Base-by-base conservation (phyloP, 202 grass and related monocot genomes). In the Hordeum pubiflorum region DNA sequence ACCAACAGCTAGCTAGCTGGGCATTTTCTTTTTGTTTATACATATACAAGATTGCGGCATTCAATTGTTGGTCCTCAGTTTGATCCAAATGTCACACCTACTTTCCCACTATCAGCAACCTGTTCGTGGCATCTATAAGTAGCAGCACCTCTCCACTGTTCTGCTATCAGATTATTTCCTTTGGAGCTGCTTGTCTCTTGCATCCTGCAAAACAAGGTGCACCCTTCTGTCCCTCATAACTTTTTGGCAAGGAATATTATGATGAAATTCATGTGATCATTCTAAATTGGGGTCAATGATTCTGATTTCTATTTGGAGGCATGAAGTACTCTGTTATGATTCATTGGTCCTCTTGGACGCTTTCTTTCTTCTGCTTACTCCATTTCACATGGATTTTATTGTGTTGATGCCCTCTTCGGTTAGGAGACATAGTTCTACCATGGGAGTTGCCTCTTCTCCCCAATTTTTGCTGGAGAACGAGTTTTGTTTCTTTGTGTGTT, bases 61-160 rank as follows among this genome's bases (percentile, higher is more conserved):
- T 81, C 37, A 81, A 81, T 81, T 23, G 54, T 46, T 41, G 52
- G 67, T 39, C 67, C 55, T 81, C 54, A 46, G 56, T 82, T 71
- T 18, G 57, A 83, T 78, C 64, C 32, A 57, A 77, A 44, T 82
- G 56, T 73, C 34, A n/a, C 27, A 78, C 85, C 85, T 37, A 83
- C 80, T 74, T 72, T 73, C 58, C 80, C 85, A 87, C 80, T 74
- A 61, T 46, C 66, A 82, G 31, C 63, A 82, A 17, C 59, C 23
- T 79, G 54, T 78, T 34, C 74, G 43, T 65, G 58, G 18, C 63
- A 82, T 69, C 65, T 83, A 83, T 87, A 87, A 87, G 85, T 78
- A 71, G 43, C 44, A 87, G 65, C 73, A 44, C 9, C 60, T 58
- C 56, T 77, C 56, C 18, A 78, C 73, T 72, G 38, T 81, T 62